Evolutionary conservation across 805 yeast species (phyloP).

Genomic region (Clavispora asparagi): DNA sequence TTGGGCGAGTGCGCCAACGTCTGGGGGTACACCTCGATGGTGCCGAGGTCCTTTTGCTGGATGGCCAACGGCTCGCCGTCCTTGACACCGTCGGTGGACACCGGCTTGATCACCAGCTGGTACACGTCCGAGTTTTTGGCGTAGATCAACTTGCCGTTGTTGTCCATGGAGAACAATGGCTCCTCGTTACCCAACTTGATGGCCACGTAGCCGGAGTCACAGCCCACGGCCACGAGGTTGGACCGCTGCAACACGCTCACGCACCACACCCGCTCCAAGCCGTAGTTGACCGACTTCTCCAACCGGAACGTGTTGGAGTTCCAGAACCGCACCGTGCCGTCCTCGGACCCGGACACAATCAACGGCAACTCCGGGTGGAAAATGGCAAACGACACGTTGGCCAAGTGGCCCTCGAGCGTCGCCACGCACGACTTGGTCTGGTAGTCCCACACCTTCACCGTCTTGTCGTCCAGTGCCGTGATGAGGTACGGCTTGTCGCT

Average conservation of each 20-base stretch:
- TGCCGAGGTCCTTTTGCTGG: conserved; percentile 87
- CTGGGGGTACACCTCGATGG: conserved; percentile 89
- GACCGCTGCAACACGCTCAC: conserved; percentile 65
- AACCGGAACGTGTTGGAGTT: conserved; percentile 88
- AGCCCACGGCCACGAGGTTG: conserved; percentile 84
- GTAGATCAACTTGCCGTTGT: conserved; percentile 87
- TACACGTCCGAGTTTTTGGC: conserved; percentile 86
- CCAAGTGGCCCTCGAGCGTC: conserved; percentile 85
- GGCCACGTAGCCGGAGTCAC: conserved; percentile 90
- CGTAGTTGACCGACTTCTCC: conserved; percentile 85
- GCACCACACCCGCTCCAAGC: conserved; percentile 98
- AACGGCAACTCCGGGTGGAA: conserved; percentile 98
- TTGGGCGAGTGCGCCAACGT: conserved; percentile 89
- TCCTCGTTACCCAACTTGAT: conserved; percentile 89
- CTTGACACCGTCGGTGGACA: conserved; percentile 55
- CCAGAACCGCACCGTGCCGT: conserved; percentile 92
- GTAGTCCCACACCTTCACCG: conserved; percentile 91
- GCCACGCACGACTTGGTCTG: conserved; percentile 96
- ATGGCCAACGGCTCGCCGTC: conserved; percentile 80
- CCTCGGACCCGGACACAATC: conserved; percentile 95
- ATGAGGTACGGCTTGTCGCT: conserved; percentile 95
- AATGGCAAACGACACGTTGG: conserved; percentile 93
- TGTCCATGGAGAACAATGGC: conserved; percentile 90
- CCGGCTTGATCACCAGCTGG: conserved; percentile 69
- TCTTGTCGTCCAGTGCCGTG: conserved; percentile 85